Percentiles rank a stretch among this genome's conserved stretches.
Conservation (phyloP, 2,329 filamentous ascomycete genomes). For the Penicillium sp. region DNA sequence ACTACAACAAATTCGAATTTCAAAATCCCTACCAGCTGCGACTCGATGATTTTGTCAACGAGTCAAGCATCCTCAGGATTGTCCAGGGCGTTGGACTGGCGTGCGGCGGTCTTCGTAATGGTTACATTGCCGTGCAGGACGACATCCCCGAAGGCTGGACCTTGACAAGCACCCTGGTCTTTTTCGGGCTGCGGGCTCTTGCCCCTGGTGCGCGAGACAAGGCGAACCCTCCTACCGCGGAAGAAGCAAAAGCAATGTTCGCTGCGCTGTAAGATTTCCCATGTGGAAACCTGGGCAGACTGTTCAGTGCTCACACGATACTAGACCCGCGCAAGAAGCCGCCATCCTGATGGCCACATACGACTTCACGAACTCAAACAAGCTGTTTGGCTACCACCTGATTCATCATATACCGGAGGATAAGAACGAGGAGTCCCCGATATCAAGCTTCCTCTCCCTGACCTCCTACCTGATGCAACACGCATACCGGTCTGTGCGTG, state of each 20-base stretch:
- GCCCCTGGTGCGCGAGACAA: slow-evolving; percentile 64
- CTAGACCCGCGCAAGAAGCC: slow-evolving; percentile 73
- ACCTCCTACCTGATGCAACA: slow-evolving; percentile 93
- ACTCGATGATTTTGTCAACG: slow-evolving; percentile 93
- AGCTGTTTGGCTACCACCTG: slow-evolving; percentile 85
- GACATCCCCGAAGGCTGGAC: slow-evolving; percentile 90
- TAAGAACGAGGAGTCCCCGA: slow-evolving; percentile 65
- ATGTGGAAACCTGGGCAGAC: slow-evolving; percentile 10
- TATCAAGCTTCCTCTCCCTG: slow-evolving; percentile 79
- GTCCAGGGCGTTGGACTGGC: slow-evolving; percentile 71
- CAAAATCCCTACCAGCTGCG: slow-evolving; percentile 93
- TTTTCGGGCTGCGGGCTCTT: slow-evolving; percentile 78
- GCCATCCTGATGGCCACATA: slow-evolving; percentile 81
- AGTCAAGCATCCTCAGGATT: slow-evolving; percentile 78
- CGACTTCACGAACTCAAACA: slow-evolving; percentile 92
- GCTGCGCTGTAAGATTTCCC: slow-evolving; percentile 59
- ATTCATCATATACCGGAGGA: slow-evolving; percentile 62
- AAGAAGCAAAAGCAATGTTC: slow-evolving; percentile 80
- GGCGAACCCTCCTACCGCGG: slow-evolving; percentile 63
- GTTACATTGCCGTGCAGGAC: slow-evolving; percentile 83
- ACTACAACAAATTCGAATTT: slow-evolving; percentile 99
- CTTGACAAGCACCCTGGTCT: slow-evolving; percentile 72
- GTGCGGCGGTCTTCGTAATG: slow-evolving; percentile 64
- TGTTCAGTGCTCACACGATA: slow-evolving; percentile 22
- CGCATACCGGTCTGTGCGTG: slow-evolving; percentile 76